These are phyloP conservation scores for Trichoderma koningiopsis DNA, from an alignment of 2,329 filamentous ascomycete species.

Conservation along the genomic window DNA sequence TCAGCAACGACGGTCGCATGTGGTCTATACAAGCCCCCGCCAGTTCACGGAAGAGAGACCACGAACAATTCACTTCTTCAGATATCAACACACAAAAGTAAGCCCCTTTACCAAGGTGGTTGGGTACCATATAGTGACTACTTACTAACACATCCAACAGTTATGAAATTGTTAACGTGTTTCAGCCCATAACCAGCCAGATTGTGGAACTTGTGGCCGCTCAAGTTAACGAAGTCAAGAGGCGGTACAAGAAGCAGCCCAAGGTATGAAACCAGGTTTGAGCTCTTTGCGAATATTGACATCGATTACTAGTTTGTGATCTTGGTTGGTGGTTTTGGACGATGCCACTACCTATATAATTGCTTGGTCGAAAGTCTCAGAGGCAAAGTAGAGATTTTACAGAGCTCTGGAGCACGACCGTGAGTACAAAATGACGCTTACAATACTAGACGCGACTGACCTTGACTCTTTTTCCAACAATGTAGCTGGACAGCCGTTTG, in stretches of 20 bases:
- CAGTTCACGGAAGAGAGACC: not conserved
- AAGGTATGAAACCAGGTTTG: constrained; percentile 31
- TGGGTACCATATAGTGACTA: no score
- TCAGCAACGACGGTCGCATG: constrained; percentile 23
- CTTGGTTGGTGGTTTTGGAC: constrained; percentile 45
- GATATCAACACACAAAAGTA: not conserved
- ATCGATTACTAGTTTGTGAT: constrained; percentile 41
- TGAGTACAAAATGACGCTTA: constrained; percentile 31
- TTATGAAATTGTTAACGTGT: constrained; percentile 35
- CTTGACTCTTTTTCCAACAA: not conserved
- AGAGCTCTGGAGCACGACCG: constrained; percentile 38
- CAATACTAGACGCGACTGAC: not conserved
- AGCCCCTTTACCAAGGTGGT: not conserved
- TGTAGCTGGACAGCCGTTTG: constrained; percentile 42
- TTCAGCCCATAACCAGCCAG: constrained; percentile 29
- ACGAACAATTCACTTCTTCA: not conserved
- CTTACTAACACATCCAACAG: no score
- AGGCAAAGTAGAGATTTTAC: constrained; percentile 34
- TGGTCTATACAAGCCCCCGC: constrained; percentile 32
- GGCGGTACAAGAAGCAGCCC: constrained; percentile 28
- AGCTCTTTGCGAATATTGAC: no score
- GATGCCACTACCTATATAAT: constrained; percentile 35
- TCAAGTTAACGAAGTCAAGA: constrained; percentile 32
- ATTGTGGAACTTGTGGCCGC: constrained; percentile 31
- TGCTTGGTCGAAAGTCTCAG: constrained; percentile 21